Percentiles rank a stretch among this genome's conserved stretches.
These are phyloP conservation scores for Candida dajiaensis DNA, from an alignment of 805 yeast genomes.

Conservation along the genomic window DNA sequence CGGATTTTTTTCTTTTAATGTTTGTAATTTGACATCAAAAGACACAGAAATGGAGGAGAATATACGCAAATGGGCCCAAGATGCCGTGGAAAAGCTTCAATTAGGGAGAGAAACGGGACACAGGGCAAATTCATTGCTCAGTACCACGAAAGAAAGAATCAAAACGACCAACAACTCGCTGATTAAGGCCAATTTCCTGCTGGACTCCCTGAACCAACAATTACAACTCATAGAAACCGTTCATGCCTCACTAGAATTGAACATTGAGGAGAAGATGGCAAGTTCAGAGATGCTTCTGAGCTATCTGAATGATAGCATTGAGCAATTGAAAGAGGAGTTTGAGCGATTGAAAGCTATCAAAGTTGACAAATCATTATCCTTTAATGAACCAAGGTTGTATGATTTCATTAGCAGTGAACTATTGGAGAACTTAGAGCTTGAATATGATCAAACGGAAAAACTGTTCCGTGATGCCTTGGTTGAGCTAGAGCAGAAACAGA, in stretches of 20 bases:
- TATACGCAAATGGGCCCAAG: conserved; percentile 31
- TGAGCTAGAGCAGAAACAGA: conserved; percentile 23
- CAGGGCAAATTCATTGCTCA: conserved; percentile 39
- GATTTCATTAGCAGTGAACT: conserved; percentile 43
- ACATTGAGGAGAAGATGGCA: conserved; percentile 21
- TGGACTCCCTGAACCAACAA: conserved; percentile 43
- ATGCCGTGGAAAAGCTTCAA: conserved; percentile 42
- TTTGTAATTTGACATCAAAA: not conserved
- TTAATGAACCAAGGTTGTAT: conserved; percentile 25
- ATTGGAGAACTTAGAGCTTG: conserved; percentile 25
- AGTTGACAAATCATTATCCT: conserved; percentile 24
- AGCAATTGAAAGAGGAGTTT: conserved; percentile 28
- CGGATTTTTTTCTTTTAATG: not conserved
- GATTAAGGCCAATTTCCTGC: conserved; percentile 38
- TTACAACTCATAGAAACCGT: conserved; percentile 33
- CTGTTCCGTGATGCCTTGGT: conserved; percentile 16
- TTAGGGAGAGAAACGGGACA: conserved; percentile 47
- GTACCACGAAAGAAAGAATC: conserved; percentile 31
- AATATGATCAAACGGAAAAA: conserved; percentile 5
- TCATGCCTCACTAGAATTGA: conserved; percentile 27
- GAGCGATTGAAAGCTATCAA: conserved; percentile 29
- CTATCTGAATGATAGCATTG: conserved; percentile 26
- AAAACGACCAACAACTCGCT: conserved; percentile 35
- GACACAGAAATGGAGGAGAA: not conserved
- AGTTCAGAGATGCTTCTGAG: conserved; percentile 17